Base-by-base conservation (phyloP, 257 asterid genomes). In the Cordia subcordata region DNA sequence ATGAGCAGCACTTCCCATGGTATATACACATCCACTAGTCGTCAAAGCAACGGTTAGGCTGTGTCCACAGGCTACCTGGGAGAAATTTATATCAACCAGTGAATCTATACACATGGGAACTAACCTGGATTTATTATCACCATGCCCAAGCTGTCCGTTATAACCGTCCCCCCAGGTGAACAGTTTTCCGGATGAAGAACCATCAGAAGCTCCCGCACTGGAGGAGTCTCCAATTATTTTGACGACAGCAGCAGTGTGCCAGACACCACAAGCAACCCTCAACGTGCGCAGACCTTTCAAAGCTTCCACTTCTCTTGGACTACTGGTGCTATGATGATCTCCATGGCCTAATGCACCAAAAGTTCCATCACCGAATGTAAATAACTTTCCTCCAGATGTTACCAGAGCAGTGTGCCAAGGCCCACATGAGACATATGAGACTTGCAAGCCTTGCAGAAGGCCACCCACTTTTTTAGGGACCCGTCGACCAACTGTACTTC, bases 91-190 rank as follows among this genome's bases (percentile, higher is more conserved):
- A 21, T 76, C 75, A 11, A 8, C 67, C 73, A 79, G 65, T 14
- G 86, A 78, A 53, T 81, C 70, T 17, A 90, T 23, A 17, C 69
- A 22, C 57, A 78, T 82, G 0, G 96, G 96, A 63, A 70, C 66
- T 15, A 83, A 63, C 65, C 81, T 73, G 4, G 82, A 49, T 51
- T 72, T 55, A 8, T 68, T 60, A 58, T 83, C 91, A 13, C 78
- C 81, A 50, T 85, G 93, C 27, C 98, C 98, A 13, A 90, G 86
- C 49, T 70, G 80, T 4, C 93, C 86, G 62, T 70, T 75, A 49
- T 85, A 95, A 40, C 98, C 96, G 11, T 85, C 90, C 0, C 98
- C 98, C 98, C 98, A 90, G 38, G 98, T 84, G 82, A 77, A 91
- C 20, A 91, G 70, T 69, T 78, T 85, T 51, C 98, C 92, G 23